phyloP scores from a whole-genome alignment of 306 rosid species.

The Corylus heterophylla region DNA sequence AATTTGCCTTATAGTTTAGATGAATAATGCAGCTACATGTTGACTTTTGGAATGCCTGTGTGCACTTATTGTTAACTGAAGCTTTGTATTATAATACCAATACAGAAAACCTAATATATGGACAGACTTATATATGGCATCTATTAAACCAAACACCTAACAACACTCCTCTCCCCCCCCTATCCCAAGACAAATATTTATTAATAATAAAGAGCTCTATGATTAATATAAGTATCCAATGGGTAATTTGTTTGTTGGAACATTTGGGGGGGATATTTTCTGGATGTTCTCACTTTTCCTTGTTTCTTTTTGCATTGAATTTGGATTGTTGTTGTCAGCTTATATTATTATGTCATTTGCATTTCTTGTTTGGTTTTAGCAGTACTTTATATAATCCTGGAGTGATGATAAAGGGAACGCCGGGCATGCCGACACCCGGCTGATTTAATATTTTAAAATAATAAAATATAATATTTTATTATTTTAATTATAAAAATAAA shows the following conservation, averaged over 20 bases:
- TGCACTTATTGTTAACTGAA: not conserved
- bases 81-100: not conserved
- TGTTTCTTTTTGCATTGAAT: not conserved
- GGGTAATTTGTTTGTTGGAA: not conserved
- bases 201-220: not conserved
- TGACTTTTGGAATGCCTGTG: slow-evolving; percentile 10
- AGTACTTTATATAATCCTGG: not conserved
- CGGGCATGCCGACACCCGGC: too few relatives aligned
- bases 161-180: too few relatives aligned
- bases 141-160: not conserved
- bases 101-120: not conserved
- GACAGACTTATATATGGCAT: not conserved
- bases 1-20: not conserved
- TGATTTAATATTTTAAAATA: too few relatives aligned
- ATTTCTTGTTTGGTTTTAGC: not conserved
- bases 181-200: too few relatives aligned
- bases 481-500: too few relatives aligned
- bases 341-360: not conserved
- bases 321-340: not conserved
- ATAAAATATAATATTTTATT: too few relatives aligned
- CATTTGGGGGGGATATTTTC: not conserved
- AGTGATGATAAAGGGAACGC: too few relatives aligned
- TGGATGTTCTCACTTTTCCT: not conserved
- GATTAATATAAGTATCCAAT: not conserved
- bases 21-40: slow-evolving; percentile 1